Conservation (phyloP, 129 eudicot species). For the Helichrysum umbraculigerum region DNA sequence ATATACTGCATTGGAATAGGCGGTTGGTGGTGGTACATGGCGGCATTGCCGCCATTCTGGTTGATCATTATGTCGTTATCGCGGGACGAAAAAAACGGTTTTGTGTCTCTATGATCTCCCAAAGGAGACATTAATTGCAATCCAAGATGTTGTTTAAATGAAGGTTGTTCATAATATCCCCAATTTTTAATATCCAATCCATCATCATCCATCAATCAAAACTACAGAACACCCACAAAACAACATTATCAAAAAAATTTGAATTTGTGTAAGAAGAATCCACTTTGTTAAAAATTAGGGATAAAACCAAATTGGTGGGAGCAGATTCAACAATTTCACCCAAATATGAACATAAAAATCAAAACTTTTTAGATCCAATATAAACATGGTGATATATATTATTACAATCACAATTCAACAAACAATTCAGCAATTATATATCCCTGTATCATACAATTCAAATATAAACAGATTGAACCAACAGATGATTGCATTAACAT, state of each 20-base stretch:
- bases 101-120: constrained; percentile 52
- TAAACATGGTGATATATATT: constrained; percentile 6
- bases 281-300: no score
- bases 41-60: constrained; percentile 29
- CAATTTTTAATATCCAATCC: constrained; percentile 64
- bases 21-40: constrained; percentile 46
- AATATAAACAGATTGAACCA: constrained; percentile 1
- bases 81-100: constrained; percentile 51
- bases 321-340: constrained; percentile 6
- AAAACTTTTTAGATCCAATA: constrained; percentile 26
- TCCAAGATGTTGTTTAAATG: constrained; percentile 54
- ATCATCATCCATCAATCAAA: constrained; percentile 58
- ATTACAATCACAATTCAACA: not conserved
- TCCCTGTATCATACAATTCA: not conserved
- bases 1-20: constrained; percentile 57
- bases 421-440: not conserved
- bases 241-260: no score
- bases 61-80: constrained; percentile 47
- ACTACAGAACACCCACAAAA: constrained; percentile 31
- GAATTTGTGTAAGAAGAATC: no score
- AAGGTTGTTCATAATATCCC: constrained; percentile 72
- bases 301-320: constrained; percentile 3
- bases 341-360: constrained; percentile 4
- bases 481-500: not conserved
- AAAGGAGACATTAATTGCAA: constrained; percentile 64